Percentiles rank a stretch among this genome's conserved stretches.
Conservation (phyloP, 352 stramenopile species). For the Phytopythium aichiense region DNA sequence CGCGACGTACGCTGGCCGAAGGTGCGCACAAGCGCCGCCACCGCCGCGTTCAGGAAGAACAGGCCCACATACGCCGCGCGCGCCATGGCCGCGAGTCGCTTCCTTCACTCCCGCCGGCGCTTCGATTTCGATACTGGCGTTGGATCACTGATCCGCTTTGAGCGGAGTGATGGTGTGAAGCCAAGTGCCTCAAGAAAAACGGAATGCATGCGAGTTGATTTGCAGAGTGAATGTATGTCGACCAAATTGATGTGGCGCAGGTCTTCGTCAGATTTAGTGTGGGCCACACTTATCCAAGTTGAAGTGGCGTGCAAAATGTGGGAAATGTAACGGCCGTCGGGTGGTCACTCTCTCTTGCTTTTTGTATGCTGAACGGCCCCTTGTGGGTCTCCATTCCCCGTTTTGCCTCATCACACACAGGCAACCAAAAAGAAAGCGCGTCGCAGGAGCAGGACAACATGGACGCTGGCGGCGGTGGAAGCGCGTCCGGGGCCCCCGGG, state of each 20-base stretch:
- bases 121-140: neutral
- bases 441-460: neutral
- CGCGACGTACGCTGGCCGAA: constrained; percentile 47
- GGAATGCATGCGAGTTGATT: neutral
- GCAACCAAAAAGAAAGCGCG: neutral
- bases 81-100: constrained; percentile 9
- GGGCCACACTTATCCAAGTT: neutral
- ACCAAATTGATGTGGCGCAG: neutral
- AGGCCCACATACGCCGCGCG: constrained; percentile 53
- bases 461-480: neutral
- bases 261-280: neutral
- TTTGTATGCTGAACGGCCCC: neutral
- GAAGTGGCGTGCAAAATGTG: neutral
- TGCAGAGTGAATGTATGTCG: neutral
- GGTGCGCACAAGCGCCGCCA: constrained; percentile 46
- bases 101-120: neutral
- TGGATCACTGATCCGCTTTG: neutral
- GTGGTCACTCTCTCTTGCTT: neutral
- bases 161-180: neutral
- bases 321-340: neutral
- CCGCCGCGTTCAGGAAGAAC: constrained; percentile 60
- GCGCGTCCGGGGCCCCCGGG: neutral
- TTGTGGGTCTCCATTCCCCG: neutral
- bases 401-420: neutral
- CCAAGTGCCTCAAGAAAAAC: neutral